Percentiles rank a stretch among this genome's conserved stretches.
phyloP scores from a whole-genome alignment of 2,329 filamentous ascomycete species.

The Paramyrothecium sp. region DNA sequence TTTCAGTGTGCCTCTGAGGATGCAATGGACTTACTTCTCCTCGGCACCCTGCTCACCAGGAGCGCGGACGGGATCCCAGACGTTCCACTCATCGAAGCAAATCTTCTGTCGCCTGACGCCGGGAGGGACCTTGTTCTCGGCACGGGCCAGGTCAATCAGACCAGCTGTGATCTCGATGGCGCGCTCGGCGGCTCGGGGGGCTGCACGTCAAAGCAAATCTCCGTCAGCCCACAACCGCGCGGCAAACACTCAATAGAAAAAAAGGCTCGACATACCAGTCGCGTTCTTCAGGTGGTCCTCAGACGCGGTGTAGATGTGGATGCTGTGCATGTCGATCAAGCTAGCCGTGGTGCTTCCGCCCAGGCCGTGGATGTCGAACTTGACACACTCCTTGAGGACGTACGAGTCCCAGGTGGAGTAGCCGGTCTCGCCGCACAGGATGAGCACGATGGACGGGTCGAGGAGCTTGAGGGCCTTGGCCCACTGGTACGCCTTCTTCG shows the following conservation, averaged over 20 bases:
- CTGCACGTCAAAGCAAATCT: constrained; percentile 24
- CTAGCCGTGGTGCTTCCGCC: constrained; percentile 28
- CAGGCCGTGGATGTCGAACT: constrained; percentile 30
- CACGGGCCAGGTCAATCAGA: constrained; percentile 71
- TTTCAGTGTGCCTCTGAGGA: not conserved
- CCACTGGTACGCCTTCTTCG: constrained; percentile 68
- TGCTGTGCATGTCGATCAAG: constrained; percentile 77
- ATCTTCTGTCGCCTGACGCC: constrained; percentile 64
- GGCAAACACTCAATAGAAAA: not conserved
- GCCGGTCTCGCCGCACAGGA: constrained; percentile 73
- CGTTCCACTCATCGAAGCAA: constrained; percentile 85
- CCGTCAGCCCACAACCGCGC: not conserved
- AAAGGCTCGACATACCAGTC: constrained; percentile 29
- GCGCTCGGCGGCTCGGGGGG: constrained; percentile 68
- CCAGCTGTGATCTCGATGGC: constrained; percentile 68
- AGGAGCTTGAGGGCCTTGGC: constrained; percentile 70
- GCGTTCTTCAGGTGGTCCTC: constrained; percentile 47
- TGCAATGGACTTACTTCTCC: constrained; percentile 40
- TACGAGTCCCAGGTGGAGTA: constrained; percentile 70
- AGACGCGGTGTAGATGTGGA: constrained; percentile 73
- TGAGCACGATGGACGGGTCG: constrained; percentile 66
- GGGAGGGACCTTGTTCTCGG: constrained; percentile 63
- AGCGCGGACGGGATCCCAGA: constrained; percentile 72
- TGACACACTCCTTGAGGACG: constrained; percentile 67
- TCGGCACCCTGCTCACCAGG: constrained; percentile 71